Conservation (phyloP, 1,284 basidiomycete genomes). For the Coniferiporia sulphurascens region DNA sequence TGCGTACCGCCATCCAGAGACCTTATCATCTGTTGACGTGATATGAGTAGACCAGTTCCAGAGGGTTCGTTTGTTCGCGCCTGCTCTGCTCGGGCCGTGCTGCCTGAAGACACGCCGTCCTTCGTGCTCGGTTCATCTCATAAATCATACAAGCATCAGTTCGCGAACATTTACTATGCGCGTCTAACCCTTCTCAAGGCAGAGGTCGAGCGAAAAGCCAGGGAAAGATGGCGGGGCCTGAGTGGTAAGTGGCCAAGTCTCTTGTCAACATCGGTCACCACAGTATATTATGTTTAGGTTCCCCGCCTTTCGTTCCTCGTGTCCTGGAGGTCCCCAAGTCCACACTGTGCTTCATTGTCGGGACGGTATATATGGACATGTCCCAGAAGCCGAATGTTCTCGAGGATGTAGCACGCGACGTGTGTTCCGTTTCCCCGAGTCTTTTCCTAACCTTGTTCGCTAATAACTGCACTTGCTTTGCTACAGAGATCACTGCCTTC, state of each 20-base stretch:
- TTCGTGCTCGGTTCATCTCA: slow-evolving; percentile 13
- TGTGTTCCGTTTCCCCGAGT: slow-evolving; percentile 36
- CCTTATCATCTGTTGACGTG: not conserved
- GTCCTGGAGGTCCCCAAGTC: slow-evolving; percentile 88
- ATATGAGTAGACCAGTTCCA: slow-evolving; percentile 7
- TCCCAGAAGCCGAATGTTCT: slow-evolving; percentile 96
- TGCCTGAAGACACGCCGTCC: slow-evolving; percentile 13
- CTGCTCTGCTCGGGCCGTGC: not conserved
- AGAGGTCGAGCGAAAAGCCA: slow-evolving; percentile 61
- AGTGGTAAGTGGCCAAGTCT: slow-evolving; percentile 40
- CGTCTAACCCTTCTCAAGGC: slow-evolving; percentile 62
- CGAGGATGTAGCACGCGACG: slow-evolving; percentile 90
- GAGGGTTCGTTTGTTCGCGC: not conserved
- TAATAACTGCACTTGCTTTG: slow-evolving; percentile 9
- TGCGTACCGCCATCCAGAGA: not conserved
- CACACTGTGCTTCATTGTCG: slow-evolving; percentile 85
- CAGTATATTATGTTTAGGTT: slow-evolving; percentile 39
- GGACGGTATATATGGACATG: slow-evolving; percentile 98
- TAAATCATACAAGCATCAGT: slow-evolving; percentile 71
- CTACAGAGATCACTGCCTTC: slow-evolving; percentile 73
- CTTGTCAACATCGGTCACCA: not conserved
- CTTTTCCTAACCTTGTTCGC: slow-evolving; percentile 4
- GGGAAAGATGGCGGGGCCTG: slow-evolving; percentile 60
- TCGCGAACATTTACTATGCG: slow-evolving; percentile 90
- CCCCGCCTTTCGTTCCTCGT: slow-evolving; percentile 72